Conservation (phyloP, 2,329 filamentous ascomycete species). For the Cryphonectria carpinicola region DNA sequence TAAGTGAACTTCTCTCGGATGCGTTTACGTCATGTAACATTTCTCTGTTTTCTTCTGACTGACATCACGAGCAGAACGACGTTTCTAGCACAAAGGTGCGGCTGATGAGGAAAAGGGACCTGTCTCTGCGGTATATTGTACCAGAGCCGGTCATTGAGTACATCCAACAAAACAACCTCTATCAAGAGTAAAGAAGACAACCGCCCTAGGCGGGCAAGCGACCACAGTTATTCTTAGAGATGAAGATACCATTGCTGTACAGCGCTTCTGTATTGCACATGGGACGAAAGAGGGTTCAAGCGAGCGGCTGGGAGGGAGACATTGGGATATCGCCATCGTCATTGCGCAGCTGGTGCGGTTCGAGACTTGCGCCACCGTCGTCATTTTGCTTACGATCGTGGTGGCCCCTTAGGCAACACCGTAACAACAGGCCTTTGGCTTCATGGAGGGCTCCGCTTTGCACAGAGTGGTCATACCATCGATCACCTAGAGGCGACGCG, state of each 20-base stretch:
- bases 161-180: constrained; percentile 69
- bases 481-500: not conserved
- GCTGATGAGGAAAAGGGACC: constrained; percentile 64
- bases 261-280: not conserved
- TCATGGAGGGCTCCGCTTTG: not conserved
- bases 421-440: not conserved
- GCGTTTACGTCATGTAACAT: not conserved
- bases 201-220: not conserved
- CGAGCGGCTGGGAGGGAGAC: not conserved
- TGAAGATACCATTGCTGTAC: constrained; percentile 17
- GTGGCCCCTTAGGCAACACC: not conserved
- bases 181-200: constrained; percentile 49
- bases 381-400: not conserved
- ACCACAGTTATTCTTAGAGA: constrained; percentile 5
- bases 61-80: constrained; percentile 62
- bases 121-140: constrained; percentile 79
- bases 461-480: not conserved
- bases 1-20: constrained; percentile 67
- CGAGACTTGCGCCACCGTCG: constrained; percentile 2
- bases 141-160: constrained; percentile 77
- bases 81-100: constrained; percentile 47
- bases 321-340: not conserved
- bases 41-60: not conserved
- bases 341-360: not conserved
- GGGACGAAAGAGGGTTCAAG: not conserved